Conservation (phyloP, 1,139 yeast genomes). For the Trichomonascaceae sp. region DNA sequence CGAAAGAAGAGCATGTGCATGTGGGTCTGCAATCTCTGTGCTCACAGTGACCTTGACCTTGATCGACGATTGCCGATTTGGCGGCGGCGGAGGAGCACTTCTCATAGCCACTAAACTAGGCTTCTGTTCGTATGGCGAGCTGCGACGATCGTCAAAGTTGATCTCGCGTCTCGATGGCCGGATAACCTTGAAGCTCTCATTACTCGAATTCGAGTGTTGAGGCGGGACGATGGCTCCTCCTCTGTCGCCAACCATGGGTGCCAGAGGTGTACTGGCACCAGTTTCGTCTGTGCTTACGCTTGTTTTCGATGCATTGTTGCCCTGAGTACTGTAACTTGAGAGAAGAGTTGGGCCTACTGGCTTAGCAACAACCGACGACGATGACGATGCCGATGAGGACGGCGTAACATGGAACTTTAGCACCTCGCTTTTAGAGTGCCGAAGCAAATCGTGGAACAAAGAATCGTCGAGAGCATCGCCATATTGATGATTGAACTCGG, state of each 20-base stretch:
- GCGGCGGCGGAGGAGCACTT: conserved; percentile 66
- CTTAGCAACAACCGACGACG: neutral
- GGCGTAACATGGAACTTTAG: conserved; percentile 1
- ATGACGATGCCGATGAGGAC: neutral
- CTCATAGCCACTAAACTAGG: conserved; percentile 44
- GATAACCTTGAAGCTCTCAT: conserved; percentile 40
- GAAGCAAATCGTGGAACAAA: conserved; percentile 30
- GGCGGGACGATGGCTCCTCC: neutral
- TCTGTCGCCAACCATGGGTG: neutral
- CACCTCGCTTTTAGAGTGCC: neutral
- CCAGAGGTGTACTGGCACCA: neutral
- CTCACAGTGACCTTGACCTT: conserved; percentile 6
- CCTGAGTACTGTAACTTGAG: neutral
- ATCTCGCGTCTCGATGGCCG: conserved; percentile 56
- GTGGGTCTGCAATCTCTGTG: no score
- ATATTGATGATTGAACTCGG: conserved; percentile 53
- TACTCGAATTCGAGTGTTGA: neutral
- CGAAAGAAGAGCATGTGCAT: no score
- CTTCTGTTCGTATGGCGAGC: conserved; percentile 48
- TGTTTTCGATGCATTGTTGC: neutral
- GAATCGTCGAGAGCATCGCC: conserved; percentile 48
- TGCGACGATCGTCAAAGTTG: conserved; percentile 68
- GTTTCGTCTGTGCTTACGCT: neutral
- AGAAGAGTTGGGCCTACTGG: no score
- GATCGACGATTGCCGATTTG: conserved; percentile 9